Evolutionary conservation across 805 yeast species (phyloP), one percentile per base, ranked within the genome.

Genomic region (Candida chauliodis): DNA sequence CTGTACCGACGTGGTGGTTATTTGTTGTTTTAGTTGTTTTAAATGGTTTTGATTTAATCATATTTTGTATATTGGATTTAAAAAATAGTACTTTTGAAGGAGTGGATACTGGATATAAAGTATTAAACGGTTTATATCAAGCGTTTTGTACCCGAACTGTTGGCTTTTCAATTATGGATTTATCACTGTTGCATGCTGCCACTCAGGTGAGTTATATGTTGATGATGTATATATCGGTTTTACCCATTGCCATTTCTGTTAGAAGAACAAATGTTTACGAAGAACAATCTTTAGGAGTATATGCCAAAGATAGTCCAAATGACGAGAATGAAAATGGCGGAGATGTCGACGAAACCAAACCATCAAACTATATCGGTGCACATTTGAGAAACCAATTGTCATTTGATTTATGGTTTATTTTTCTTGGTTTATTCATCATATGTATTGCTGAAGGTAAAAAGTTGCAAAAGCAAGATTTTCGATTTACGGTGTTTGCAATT

Each of bases 231-330:
- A 89, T 93, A 19, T 91, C 98, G 11, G 97, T 91, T 30, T 71
- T 90, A 55, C 99, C 99, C 1, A 68, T 93, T 50, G 99, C 99
- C 22, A 93, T 93, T 47, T 87, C 96, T 26, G 89, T 93, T 45
- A 79, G 99, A 65, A 77, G 97, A 58, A 93, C 99, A 14, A 93
- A 93, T 58, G 99, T 93, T 39, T 93, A 93, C 63, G 99, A 93
- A 58, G 99, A 93, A 53, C 98, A 89, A 56, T 85, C 96, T 0
- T 64, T 93, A 40, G 99, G 99, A n/a, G 75, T 89, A n/a, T 90
- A 86, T 54, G 53, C 64, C 11, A 55, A 54, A 30, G 73, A 64
- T n/a, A 59, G 60, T 7, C 14, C 9, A 8, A 14, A 10, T 11
- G 22, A 16, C n/a, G 56, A 56, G 2, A n/a, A n/a, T n/a, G 58